Conservation (phyloP, 106 monocot genomes). For the Hemerocallis citrina region DNA sequence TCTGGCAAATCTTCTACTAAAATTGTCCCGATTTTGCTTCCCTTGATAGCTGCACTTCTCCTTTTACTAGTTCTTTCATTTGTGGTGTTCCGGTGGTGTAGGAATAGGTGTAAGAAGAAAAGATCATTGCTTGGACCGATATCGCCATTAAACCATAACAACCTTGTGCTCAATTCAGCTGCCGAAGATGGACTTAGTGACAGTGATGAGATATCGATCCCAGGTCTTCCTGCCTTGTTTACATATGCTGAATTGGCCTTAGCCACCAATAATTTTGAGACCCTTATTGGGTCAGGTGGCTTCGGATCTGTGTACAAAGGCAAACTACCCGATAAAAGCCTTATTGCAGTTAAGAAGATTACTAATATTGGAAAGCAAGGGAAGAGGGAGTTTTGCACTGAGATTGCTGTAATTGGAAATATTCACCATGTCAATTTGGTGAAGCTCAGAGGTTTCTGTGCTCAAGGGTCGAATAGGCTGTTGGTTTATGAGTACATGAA, state of each 20-base stretch:
- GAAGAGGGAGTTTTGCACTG: slow-evolving; percentile 76
- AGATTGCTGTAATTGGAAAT: slow-evolving; percentile 87
- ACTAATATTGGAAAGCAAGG: slow-evolving; percentile 41
- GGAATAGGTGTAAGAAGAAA: background rate
- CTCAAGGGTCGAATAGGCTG: slow-evolving; percentile 35
- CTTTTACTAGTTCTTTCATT: background rate
- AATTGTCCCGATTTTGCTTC: background rate
- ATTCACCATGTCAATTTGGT: slow-evolving; percentile 90
- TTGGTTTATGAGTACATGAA: slow-evolving; percentile 95
- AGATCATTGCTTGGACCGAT: no score
- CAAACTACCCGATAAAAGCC: slow-evolving; percentile 34
- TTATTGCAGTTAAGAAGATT: slow-evolving; percentile 75
- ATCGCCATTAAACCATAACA: background rate
- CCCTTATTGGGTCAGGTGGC: slow-evolving; percentile 60
- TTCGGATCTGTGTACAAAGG: slow-evolving; percentile 85
- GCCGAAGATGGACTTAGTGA: slow-evolving; percentile 5
- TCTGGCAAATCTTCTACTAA: background rate
- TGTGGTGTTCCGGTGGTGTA: background rate
- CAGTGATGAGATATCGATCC: slow-evolving; percentile 41
- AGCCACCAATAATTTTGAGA: slow-evolving; percentile 47
- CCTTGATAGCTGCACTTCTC: background rate
- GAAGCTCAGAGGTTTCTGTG: slow-evolving; percentile 77
- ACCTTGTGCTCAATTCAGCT: background rate
- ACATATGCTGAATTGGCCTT: slow-evolving; percentile 45
- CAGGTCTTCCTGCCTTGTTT: slow-evolving; percentile 69